phyloP scores from a whole-genome alignment of 768 basidiomycete species.

The Hygrophorus pudorinus region DNA sequence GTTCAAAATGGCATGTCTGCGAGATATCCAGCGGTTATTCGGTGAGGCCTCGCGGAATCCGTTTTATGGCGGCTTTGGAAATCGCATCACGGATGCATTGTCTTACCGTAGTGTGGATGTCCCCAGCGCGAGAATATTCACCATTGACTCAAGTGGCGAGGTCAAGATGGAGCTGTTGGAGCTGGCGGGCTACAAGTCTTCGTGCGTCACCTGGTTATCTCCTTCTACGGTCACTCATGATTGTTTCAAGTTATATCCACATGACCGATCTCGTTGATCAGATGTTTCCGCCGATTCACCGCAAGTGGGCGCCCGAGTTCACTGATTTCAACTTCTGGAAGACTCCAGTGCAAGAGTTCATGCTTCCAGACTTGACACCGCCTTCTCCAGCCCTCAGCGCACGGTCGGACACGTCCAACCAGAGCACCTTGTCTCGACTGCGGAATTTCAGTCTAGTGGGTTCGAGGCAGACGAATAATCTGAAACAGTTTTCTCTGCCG shows the following conservation, averaged over 20 bases:
- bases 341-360: slow-evolving; percentile 62
- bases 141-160: slow-evolving; percentile 89
- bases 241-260: slow-evolving; percentile 70
- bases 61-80: slow-evolving; percentile 97
- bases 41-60: slow-evolving; percentile 61
- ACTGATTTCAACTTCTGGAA: slow-evolving; percentile 99
- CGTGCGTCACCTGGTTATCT: slow-evolving; percentile 34
- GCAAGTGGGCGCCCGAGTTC: slow-evolving; percentile 81
- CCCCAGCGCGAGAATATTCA: slow-evolving; percentile 91
- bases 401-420: slow-evolving; percentile 76
- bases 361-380: slow-evolving; percentile 72
- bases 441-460: slow-evolving; percentile 73
- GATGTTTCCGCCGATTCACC: slow-evolving; percentile 95
- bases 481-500: slow-evolving; percentile 1
- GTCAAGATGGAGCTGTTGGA: slow-evolving; percentile 98
- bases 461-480: slow-evolving; percentile 24
- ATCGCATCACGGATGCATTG: slow-evolving; percentile 94
- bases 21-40: slow-evolving; percentile 90
- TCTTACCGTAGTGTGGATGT: slow-evolving; percentile 96
- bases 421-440: slow-evolving; percentile 62
- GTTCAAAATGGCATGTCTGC: slow-evolving; percentile 99
- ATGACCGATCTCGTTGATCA: slow-evolving; percentile 99
- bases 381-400: slow-evolving; percentile 93
- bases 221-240: not conserved
- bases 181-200: slow-evolving; percentile 93